Evolutionary conservation across 306 rosid genomes (phyloP), one percentile per base, ranked within the genome.

Genomic region (Cicer judaicum): DNA sequence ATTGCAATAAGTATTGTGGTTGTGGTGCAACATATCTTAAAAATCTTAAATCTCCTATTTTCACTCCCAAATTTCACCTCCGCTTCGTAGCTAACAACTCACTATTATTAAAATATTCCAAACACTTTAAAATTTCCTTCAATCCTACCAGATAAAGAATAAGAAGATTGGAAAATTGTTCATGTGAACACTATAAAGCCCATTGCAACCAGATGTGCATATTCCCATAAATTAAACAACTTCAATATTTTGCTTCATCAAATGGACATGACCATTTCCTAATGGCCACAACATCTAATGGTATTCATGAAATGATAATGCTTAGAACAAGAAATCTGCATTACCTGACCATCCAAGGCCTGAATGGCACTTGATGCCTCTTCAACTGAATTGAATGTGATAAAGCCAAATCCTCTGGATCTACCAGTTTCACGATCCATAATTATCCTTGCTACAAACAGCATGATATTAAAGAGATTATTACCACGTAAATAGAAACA

Each of bases 331-430:
- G 5, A 36, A 52, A 11, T 8, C 59, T 19, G 36, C 46, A 43
- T 48, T 89, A 95, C 99, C 96, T 92, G 92, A 49, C 92, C 90
- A 74, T 92, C 95, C 82, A 92, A 77, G 54, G 96, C 96, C 81
- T 92, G 96, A 47, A 90, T 80, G 24, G 99, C 98, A 85, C 91
- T 90, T 18, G 96, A 84, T 47, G 99, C 99, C 57, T 87, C 98
- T 80, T 90, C 99, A 43, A 61, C 80, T 7, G 90, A 81, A 67
- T 72, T 68, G 78, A 40, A 95, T 3, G 96, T 92, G 44, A 95
- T 47, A 78, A 95, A 95, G 29, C 89, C 98, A 85, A 90, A 95
- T 46, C 99, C 99, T 79, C 96, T 88, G 53, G 98, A 90, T 86
- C 91, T 89, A 38, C 96, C 93, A 44, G 88, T 78, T 1, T 92